Conservation (phyloP, 2,329 filamentous ascomycete genomes). For the Remersonia thermophila region DNA sequence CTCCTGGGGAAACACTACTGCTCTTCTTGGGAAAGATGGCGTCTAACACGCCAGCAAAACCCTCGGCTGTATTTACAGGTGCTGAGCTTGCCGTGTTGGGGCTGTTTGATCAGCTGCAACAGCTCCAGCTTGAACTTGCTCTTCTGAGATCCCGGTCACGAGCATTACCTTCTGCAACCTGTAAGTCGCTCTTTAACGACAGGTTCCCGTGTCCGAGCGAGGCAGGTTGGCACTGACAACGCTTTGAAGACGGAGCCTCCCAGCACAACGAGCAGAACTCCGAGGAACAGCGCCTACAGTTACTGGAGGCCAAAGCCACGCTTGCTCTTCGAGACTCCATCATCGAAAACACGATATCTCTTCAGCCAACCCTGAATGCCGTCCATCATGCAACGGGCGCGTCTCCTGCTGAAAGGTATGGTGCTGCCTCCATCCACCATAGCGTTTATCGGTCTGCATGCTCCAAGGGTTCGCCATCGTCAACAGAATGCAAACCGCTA, state of each 20-base stretch:
- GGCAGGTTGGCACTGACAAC: neutral
- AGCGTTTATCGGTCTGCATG: too few relatives aligned
- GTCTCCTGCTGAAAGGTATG: constrained; percentile 55
- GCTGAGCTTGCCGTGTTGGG: constrained; percentile 54
- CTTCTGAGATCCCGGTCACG: constrained; percentile 46
- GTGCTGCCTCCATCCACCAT: too few relatives aligned
- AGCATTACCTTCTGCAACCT: too few relatives aligned
- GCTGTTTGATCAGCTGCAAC: constrained; percentile 59
- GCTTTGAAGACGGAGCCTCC: constrained; percentile 3
- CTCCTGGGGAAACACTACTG: too few relatives aligned
- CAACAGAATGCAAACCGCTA: neutral
- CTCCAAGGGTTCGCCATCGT: neutral
- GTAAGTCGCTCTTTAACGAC: constrained; percentile 10
- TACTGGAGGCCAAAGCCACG: constrained; percentile 57
- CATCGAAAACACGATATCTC: constrained; percentile 54
- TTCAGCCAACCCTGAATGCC: constrained; percentile 65
- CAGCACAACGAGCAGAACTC: constrained; percentile 33
- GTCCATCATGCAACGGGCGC: constrained; percentile 56
- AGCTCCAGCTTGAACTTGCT: constrained; percentile 59
- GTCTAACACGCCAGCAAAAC: too few relatives aligned
- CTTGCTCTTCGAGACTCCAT: constrained; percentile 60
- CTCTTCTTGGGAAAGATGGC: too few relatives aligned
- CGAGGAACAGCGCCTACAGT: constrained; percentile 48
- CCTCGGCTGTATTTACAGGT: constrained; percentile 34
- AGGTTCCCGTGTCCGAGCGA: constrained; percentile 14